Conservation (phyloP, 2,329 filamentous ascomycete species). For the Neonectria coccinea region DNA sequence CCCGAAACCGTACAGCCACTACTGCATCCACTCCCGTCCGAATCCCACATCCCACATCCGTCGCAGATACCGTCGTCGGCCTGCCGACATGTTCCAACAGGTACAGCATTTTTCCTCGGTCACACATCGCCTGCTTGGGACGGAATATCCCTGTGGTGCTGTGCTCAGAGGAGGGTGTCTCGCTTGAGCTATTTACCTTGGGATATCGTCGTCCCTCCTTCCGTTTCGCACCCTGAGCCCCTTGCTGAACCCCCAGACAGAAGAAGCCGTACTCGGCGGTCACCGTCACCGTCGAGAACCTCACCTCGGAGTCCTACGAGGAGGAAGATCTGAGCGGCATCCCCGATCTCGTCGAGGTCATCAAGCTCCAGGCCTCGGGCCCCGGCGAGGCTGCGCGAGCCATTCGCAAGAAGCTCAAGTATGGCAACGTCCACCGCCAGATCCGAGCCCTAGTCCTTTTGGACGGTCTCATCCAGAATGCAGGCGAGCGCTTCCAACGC, state of each 20-base stretch:
- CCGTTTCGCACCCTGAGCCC: neutral
- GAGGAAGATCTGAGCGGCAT: slow-evolving; percentile 93
- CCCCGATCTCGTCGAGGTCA: slow-evolving; percentile 92
- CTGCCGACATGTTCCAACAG: slow-evolving; percentile 47
- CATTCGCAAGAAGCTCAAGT: slow-evolving; percentile 98
- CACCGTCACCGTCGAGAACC: slow-evolving; percentile 89
- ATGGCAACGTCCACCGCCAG: slow-evolving; percentile 93
- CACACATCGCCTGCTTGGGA: neutral
- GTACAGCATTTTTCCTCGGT: slow-evolving; percentile 31
- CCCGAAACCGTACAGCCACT: slow-evolving; percentile 6
- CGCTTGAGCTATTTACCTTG: slow-evolving; percentile 35
- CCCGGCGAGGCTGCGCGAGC: slow-evolving; percentile 91
- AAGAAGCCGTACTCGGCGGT: slow-evolving; percentile 91
- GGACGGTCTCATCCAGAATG: slow-evolving; percentile 95
- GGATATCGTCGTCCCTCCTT: neutral
- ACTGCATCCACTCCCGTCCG: slow-evolving; percentile 1
- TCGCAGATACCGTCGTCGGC: neutral
- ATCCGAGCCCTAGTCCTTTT: slow-evolving; percentile 88
- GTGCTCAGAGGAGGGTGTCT: slow-evolving; percentile 6
- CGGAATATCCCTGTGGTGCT: neutral
- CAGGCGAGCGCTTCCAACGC: slow-evolving; percentile 86
- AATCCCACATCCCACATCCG: neutral
- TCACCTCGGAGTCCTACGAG: slow-evolving; percentile 90
- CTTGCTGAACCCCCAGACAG: slow-evolving; percentile 33
- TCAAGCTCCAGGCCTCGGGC: slow-evolving; percentile 88